phyloP scores from a whole-genome alignment of 179 eudicot genomes.

The Patellifolia procumbens region DNA sequence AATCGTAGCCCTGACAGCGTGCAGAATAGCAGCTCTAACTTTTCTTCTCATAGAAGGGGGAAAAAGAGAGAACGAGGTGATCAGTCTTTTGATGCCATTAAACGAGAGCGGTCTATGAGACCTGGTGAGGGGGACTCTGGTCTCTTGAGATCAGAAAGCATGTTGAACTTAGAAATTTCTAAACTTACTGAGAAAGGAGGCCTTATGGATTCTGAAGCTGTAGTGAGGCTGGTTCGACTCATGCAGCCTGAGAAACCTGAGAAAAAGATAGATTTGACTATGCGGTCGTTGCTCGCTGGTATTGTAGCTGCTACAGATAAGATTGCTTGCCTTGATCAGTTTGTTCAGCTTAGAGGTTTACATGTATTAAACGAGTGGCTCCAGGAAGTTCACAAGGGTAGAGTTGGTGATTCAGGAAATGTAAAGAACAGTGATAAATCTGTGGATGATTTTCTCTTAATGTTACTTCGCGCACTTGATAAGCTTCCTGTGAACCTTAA shows the following conservation, averaged over 20 bases:
- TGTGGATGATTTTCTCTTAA: slow-evolving; percentile 43
- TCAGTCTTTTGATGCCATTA: slow-evolving; percentile 31
- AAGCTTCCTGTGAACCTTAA: slow-evolving; percentile 50
- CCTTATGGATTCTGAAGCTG: slow-evolving; percentile 41
- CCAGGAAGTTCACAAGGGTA: slow-evolving; percentile 48
- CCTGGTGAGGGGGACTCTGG: slow-evolving; percentile 35
- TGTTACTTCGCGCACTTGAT: slow-evolving; percentile 47
- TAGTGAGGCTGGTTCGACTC: slow-evolving; percentile 40
- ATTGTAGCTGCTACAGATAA: slow-evolving; percentile 46
- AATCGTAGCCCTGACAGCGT: slow-evolving; percentile 47
- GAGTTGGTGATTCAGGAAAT: slow-evolving; percentile 34
- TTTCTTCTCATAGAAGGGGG: slow-evolving; percentile 37
- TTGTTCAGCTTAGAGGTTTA: slow-evolving; percentile 46
- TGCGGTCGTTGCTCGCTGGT: slow-evolving; percentile 44
- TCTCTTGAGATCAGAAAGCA: slow-evolving; percentile 32
- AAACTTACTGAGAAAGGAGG: slow-evolving; percentile 43
- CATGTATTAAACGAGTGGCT: slow-evolving; percentile 49
- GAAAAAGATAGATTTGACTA: slow-evolving; percentile 38
- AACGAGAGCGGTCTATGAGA: slow-evolving; percentile 35
- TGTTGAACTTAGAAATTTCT: slow-evolving; percentile 36
- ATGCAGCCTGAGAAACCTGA: slow-evolving; percentile 44
- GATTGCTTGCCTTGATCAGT: slow-evolving; percentile 43
- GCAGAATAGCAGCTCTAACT: slow-evolving; percentile 35
- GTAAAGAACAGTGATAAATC: slow-evolving; percentile 33
- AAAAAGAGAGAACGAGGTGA: slow-evolving; percentile 45